These are phyloP conservation scores for Ceratobasidium sp. DNA, from an alignment of 1,284 basidiomycete genomes.

Conservation along the genomic window DNA sequence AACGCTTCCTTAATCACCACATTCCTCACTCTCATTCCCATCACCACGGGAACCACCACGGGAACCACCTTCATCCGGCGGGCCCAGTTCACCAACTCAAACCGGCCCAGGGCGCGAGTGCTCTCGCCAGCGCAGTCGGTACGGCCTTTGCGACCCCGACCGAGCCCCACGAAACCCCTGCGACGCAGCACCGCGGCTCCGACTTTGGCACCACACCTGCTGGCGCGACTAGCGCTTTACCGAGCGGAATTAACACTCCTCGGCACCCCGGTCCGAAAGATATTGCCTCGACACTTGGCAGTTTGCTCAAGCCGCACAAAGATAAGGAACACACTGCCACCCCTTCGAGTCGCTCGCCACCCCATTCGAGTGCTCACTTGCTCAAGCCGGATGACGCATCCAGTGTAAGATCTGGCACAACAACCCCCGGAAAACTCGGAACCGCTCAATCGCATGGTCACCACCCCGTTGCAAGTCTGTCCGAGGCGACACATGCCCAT, in stretches of 20 bases:
- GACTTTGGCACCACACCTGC: slow-evolving; percentile 50
- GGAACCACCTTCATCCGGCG: slow-evolving; percentile 24
- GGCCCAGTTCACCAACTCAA: slow-evolving; percentile 41
- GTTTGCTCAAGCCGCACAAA: slow-evolving; percentile 54
- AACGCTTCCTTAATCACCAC: slow-evolving; percentile 91
- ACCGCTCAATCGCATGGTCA: slow-evolving; percentile 43
- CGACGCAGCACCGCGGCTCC: slow-evolving; percentile 54
- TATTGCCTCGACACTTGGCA: slow-evolving; percentile 49
- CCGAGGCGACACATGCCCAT: slow-evolving; percentile 88
- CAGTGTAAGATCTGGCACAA: slow-evolving; percentile 44
- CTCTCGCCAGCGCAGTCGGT: slow-evolving; percentile 42
- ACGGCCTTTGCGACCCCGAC: slow-evolving; percentile 45
- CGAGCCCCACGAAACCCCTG: slow-evolving; percentile 54
- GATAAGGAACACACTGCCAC: slow-evolving; percentile 51
- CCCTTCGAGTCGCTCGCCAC: slow-evolving; percentile 47
- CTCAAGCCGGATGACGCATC: slow-evolving; percentile 49
- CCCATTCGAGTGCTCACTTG: slow-evolving; percentile 46
- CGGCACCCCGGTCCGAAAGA: slow-evolving; percentile 45
- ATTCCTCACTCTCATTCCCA: slow-evolving; percentile 64
- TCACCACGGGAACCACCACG: neutral
- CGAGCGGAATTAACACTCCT: slow-evolving; percentile 34
- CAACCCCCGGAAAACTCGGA: slow-evolving; percentile 43
- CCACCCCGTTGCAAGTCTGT: slow-evolving; percentile 63
- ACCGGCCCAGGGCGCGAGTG: slow-evolving; percentile 43
- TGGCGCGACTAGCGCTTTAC: slow-evolving; percentile 26